These are phyloP conservation scores for Epithemia pelagica DNA, from an alignment of 108 stramenopile genomes.

Conservation along the genomic window DNA sequence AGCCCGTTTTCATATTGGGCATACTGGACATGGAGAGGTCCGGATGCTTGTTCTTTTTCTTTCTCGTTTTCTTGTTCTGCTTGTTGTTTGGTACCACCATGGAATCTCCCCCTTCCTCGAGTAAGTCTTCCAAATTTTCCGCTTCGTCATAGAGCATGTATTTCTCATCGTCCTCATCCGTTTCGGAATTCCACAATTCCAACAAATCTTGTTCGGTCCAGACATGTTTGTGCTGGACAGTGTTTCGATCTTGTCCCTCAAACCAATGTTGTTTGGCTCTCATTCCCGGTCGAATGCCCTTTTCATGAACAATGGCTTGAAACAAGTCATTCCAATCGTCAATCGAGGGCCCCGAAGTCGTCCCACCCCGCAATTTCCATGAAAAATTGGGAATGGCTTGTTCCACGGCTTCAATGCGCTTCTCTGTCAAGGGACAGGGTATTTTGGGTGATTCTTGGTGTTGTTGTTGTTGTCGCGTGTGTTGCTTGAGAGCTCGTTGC, in stretches of 20 bases:
- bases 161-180: conserved; percentile 42
- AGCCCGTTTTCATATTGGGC: too few relatives aligned
- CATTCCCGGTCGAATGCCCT: conserved; percentile 33
- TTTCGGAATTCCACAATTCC: conserved; percentile 46
- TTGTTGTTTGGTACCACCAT: too few relatives aligned
- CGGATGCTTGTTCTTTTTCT: too few relatives aligned
- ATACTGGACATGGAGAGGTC: too few relatives aligned
- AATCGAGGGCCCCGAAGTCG: conserved; percentile 20
- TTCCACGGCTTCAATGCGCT: conserved; percentile 29
- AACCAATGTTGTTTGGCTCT: conserved; percentile 47
- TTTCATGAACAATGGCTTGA: conserved; percentile 32
- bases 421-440: conserved; percentile 19
- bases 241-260: conserved; percentile 28
- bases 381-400: conserved; percentile 30
- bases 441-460: neutral
- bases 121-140: too few relatives aligned
- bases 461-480: conserved; percentile 4
- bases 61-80: too few relatives aligned
- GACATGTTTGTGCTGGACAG: conserved; percentile 20
- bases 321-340: conserved; percentile 47
- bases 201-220: conserved; percentile 52
- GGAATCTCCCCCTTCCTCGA: too few relatives aligned
- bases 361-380: conserved; percentile 21
- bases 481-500: neutral
- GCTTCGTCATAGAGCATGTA: neutral